Evolutionary conservation across 106 monocot genomes (phyloP).

Genomic region (Chionographis japonica): DNA sequence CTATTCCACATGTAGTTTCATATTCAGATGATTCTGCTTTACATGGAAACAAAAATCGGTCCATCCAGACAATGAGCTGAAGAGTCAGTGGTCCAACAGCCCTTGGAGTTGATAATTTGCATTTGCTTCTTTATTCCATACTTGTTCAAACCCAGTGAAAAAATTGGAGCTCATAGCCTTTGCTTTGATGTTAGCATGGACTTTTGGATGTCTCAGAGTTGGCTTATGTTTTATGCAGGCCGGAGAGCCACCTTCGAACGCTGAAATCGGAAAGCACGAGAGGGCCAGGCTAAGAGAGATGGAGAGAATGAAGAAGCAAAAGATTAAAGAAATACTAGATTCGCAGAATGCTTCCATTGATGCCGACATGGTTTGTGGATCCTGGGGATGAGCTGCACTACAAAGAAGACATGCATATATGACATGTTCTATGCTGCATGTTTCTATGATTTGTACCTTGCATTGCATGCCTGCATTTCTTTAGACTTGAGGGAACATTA

Average conservation of each 20-base stretch:
- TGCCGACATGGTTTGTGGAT: constrained; percentile 55
- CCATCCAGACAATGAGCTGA: too few species aligned
- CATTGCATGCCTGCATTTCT: too few species aligned
- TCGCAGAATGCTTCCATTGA: constrained; percentile 63
- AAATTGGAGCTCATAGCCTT: too few species aligned
- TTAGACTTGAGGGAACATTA: too few species aligned
- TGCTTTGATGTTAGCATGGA: background rate
- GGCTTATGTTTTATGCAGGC: constrained; percentile 11
- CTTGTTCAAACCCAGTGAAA: too few species aligned
- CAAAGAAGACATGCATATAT: background rate
- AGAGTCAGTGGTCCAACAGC: too few species aligned
- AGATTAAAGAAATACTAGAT: constrained; percentile 55
- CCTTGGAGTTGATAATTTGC: too few species aligned
- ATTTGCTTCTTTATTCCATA: too few species aligned
- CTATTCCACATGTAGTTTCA: too few species aligned
- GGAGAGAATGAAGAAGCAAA: constrained; percentile 62
- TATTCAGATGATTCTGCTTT: too few species aligned
- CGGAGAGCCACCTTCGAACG: constrained; percentile 7
- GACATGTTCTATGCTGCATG: background rate
- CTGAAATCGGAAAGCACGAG: constrained; percentile 52
- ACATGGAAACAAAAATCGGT: too few species aligned
- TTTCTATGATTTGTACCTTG: background rate
- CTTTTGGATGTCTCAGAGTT: background rate
- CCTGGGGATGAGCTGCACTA: background rate
- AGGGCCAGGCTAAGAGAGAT: constrained; percentile 52